These are phyloP conservation scores for Sugiyamaella xylanicola DNA, from an alignment of 1,139 yeast genomes.

Conservation along the genomic window DNA sequence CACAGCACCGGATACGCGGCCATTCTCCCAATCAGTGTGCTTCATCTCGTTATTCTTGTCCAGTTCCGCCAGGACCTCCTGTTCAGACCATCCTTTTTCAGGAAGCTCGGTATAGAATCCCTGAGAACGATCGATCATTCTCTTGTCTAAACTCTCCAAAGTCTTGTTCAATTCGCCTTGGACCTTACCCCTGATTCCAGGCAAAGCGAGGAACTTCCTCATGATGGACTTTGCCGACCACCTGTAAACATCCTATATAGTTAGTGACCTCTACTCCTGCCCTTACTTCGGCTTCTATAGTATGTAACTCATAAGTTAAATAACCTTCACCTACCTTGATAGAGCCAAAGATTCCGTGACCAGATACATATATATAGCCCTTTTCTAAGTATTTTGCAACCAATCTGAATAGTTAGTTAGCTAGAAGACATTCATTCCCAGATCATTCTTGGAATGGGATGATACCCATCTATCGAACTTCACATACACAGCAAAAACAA, in stretches of 20 bases:
- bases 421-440: too few species aligned
- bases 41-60: slow-evolving; percentile 46
- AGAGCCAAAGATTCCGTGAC: slow-evolving; percentile 22
- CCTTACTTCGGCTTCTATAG: too few species aligned
- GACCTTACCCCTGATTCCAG: slow-evolving; percentile 58
- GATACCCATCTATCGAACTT: too few species aligned
- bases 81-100: slow-evolving; percentile 53
- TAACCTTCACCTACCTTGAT: slow-evolving; percentile 13
- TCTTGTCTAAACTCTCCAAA: slow-evolving; percentile 53
- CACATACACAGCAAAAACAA: slow-evolving; percentile 31
- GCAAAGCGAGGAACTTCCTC: slow-evolving; percentile 39
- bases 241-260: slow-evolving; percentile 19
- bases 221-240: slow-evolving; percentile 24
- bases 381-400: slow-evolving; percentile 26
- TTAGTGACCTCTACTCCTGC: background rate
- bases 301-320: too few species aligned
- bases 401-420: slow-evolving; percentile 24
- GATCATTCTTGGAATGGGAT: too few species aligned
- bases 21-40: slow-evolving; percentile 79
- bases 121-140: slow-evolving; percentile 56
- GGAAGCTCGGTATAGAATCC: slow-evolving; percentile 59
- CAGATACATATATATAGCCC: slow-evolving; percentile 25
- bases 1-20: slow-evolving; percentile 92
- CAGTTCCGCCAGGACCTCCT: slow-evolving; percentile 51
- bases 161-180: slow-evolving; percentile 60